Evolutionary conservation across 768 basidiomycete species (phyloP).

Genomic region (Asterophora parasitica): DNA sequence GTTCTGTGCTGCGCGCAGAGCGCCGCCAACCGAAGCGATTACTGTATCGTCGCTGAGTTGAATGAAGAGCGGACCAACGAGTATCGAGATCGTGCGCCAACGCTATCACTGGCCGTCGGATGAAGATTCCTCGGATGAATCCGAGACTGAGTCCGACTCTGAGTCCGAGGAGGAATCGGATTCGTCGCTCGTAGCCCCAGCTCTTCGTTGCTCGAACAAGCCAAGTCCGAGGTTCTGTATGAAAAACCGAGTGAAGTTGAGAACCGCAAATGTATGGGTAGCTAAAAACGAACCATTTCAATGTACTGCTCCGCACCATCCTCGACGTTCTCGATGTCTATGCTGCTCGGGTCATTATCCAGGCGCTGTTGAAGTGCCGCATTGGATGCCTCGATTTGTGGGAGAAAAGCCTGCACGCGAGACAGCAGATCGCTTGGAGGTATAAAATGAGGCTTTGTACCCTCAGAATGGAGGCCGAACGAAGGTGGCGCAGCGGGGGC

Average conservation of each 20-base stretch:
- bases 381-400: slow-evolving; percentile 63
- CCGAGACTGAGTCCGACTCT: slow-evolving; percentile 30
- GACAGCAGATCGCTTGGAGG: slow-evolving; percentile 50
- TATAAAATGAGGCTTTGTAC: slow-evolving; percentile 23
- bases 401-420: slow-evolving; percentile 64
- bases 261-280: background rate
- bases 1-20: too few relatives aligned
- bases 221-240: slow-evolving; percentile 63
- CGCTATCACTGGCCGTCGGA: background rate
- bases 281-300: slow-evolving; percentile 50
- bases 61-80: too few relatives aligned
- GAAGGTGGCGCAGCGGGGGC: background rate
- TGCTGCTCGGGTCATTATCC: slow-evolving; percentile 41
- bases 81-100: background rate
- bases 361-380: slow-evolving; percentile 41
- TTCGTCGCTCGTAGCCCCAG: slow-evolving; percentile 18
- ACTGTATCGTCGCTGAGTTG: too few relatives aligned
- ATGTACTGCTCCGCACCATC: slow-evolving; percentile 49
- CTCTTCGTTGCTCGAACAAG: slow-evolving; percentile 43
- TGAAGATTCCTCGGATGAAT: slow-evolving; percentile 6
- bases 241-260: background rate
- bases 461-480: background rate
- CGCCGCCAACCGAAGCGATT: too few relatives aligned
- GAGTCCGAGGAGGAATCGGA: slow-evolving; percentile 13
- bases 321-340: slow-evolving; percentile 66